Evolutionary conservation across 192 early-diverging fungal genomes (phyloP).

Genomic region (Gorgonomyces haynaldii): DNA sequence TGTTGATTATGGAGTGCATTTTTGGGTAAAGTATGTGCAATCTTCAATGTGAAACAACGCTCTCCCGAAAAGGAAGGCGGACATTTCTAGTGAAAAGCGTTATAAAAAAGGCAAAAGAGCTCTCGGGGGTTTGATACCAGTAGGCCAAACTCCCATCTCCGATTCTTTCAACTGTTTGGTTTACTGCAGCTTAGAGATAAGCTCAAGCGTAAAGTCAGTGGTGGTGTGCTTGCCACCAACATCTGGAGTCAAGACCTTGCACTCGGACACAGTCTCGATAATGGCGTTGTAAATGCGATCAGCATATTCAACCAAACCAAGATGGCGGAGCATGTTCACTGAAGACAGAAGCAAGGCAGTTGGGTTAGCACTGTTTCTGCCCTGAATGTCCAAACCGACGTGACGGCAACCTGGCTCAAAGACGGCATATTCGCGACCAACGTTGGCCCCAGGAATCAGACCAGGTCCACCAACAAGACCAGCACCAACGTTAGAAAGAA

Average conservation of each 20-base stretch:
- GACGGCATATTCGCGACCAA: conserved; percentile 92
- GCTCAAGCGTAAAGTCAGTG: conserved; percentile 86
- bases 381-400: conserved; percentile 88
- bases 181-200: conserved; percentile 65
- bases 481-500: conserved; percentile 96
- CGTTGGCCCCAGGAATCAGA: conserved; percentile 94
- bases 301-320: conserved; percentile 81
- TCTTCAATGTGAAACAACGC: no score
- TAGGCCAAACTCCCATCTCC: no score
- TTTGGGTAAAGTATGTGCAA: no score
- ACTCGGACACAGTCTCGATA: conserved; percentile 72
- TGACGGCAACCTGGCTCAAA: conserved; percentile 99
- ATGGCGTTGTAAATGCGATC: conserved; percentile 84
- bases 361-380: conserved; percentile 91
- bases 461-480: conserved; percentile 92
- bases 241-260: conserved; percentile 71
- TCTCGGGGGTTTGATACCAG: no score
- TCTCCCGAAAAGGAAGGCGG: no score
- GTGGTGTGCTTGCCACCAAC: conserved; percentile 78
- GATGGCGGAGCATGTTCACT: conserved; percentile 92
- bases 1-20: no score
- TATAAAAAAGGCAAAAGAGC: no score
- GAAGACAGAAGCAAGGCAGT: conserved; percentile 85
- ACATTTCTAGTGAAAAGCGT: no score
- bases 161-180: no score